Evolutionary conservation across 2,329 filamentous ascomycete genomes (phyloP).

Genomic region (Rutstroemia sp.): DNA sequence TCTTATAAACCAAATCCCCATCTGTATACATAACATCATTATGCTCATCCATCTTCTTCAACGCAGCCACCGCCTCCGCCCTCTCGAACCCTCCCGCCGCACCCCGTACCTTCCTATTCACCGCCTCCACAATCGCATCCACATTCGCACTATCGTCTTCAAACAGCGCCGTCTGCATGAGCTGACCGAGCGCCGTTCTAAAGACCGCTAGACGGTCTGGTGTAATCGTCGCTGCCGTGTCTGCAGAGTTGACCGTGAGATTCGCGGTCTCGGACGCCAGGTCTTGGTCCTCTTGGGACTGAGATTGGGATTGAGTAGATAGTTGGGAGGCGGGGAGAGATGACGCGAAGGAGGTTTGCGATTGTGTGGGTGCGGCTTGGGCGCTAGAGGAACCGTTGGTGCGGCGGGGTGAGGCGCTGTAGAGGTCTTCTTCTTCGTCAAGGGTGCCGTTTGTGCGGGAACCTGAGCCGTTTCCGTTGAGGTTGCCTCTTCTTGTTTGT

Average conservation of each 20-base stretch:
- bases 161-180: conserved; percentile 79
- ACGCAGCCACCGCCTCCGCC: conserved; percentile 67
- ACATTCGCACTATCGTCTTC: conserved; percentile 76
- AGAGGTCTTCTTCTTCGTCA: conserved; percentile 33
- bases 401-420: conserved; percentile 17
- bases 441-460: conserved; percentile 2
- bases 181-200: conserved; percentile 71
- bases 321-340: conserved; percentile 30
- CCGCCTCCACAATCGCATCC: conserved; percentile 64
- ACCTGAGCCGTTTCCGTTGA: conserved; percentile 13
- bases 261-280: conserved; percentile 13
- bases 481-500: conserved; percentile 24
- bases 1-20: conserved; percentile 63
- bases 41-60: conserved; percentile 70
- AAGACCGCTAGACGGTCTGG: conserved; percentile 65
- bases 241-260: conserved; percentile 3
- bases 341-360: conserved; percentile 35
- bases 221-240: conserved; percentile 27
- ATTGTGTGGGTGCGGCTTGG: conserved; percentile 18
- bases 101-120: conserved; percentile 63
- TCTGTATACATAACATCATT: conserved; percentile 84
- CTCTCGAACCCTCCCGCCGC: conserved; percentile 55
- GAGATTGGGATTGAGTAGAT: conserved; percentile 9
- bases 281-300: conserved; percentile 21
- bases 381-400: background rate